Evolutionary conservation across 129 eudicot genomes (phyloP).

Genomic region (Tanacetum coccineum): DNA sequence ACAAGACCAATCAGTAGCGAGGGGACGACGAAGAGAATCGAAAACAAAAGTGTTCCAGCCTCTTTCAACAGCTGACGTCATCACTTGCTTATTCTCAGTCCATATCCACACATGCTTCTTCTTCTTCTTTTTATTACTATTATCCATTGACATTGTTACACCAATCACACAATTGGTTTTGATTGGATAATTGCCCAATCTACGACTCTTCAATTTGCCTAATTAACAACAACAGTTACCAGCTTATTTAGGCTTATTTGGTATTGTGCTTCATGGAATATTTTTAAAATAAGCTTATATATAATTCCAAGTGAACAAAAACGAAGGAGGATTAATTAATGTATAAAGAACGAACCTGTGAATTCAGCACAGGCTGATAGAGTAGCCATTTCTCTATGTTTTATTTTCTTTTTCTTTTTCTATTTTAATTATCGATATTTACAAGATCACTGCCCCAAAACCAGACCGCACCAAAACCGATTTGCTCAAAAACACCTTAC

Average conservation of each 20-base stretch:
- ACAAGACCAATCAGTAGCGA: constrained; percentile 87
- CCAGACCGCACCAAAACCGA: no score
- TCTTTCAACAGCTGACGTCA: constrained; percentile 93
- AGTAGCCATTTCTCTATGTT: constrained; percentile 28
- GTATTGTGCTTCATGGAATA: no score
- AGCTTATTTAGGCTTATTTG: no score
- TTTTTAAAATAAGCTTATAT: no score
- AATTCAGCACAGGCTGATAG: not conserved
- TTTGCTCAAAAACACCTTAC: no score
- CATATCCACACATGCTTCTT: constrained; percentile 83
- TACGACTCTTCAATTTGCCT: constrained; percentile 39
- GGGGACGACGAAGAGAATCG: constrained; percentile 43
- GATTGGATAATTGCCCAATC: constrained; percentile 27
- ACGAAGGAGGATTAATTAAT: no score
- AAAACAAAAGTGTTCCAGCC: constrained; percentile 94
- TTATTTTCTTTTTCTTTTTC: not conserved
- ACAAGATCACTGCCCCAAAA: no score
- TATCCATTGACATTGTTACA: constrained; percentile 34
- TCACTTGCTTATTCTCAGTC: constrained; percentile 83
- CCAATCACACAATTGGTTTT: constrained; percentile 1
- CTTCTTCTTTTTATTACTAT: constrained; percentile 13
- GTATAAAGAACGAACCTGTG: no score
- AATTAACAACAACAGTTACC: no score
- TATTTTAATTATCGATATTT: no score
- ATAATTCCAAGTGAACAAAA: no score